phyloP scores from a whole-genome alignment of 2,329 filamentous ascomycete genomes.

The Fusarium brachygibbosum region DNA sequence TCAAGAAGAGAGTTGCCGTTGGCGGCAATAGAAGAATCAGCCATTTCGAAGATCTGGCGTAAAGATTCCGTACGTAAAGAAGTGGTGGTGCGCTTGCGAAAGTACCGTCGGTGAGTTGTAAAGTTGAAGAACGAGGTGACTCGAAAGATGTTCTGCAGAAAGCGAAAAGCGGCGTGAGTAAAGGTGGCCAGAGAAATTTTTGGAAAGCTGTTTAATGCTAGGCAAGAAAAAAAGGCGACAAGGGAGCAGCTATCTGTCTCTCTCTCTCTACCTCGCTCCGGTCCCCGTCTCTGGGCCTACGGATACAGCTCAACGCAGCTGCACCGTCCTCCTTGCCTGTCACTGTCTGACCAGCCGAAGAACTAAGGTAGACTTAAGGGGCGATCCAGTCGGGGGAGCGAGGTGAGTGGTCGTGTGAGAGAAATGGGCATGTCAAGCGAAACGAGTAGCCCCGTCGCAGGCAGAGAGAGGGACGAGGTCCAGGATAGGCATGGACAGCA shows the following conservation, averaged over 20 bases:
- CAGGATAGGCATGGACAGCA: slow-evolving; percentile 19
- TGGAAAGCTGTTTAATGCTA: slow-evolving; percentile 29
- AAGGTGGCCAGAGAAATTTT: slow-evolving; percentile 49
- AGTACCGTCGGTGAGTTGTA: slow-evolving; percentile 17
- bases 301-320: slow-evolving; percentile 14
- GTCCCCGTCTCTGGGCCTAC: slow-evolving; percentile 35
- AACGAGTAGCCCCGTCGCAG: slow-evolving; percentile 40
- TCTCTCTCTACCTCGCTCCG: slow-evolving; percentile 35
- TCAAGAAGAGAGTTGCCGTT: slow-evolving; percentile 63
- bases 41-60: slow-evolving; percentile 49
- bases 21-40: slow-evolving; percentile 53
- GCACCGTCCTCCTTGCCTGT: slow-evolving; percentile 6
- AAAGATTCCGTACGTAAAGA: slow-evolving; percentile 18
- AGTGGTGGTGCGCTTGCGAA: slow-evolving; percentile 31
- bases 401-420: slow-evolving; percentile 42
- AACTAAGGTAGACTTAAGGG: slow-evolving; percentile 43
- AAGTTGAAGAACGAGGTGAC: slow-evolving; percentile 21
- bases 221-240: slow-evolving; percentile 28
- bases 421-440: slow-evolving; percentile 46
- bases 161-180: slow-evolving; percentile 45
- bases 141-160: slow-evolving; percentile 37
- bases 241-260: slow-evolving; percentile 39
- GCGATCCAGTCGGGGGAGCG: slow-evolving; percentile 30
- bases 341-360: slow-evolving; percentile 23
- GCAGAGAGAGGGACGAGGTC: slow-evolving; percentile 24